These are phyloP conservation scores for Lojkania enalia DNA, from an alignment of 2,329 filamentous ascomycete species.

Conservation along the genomic window DNA sequence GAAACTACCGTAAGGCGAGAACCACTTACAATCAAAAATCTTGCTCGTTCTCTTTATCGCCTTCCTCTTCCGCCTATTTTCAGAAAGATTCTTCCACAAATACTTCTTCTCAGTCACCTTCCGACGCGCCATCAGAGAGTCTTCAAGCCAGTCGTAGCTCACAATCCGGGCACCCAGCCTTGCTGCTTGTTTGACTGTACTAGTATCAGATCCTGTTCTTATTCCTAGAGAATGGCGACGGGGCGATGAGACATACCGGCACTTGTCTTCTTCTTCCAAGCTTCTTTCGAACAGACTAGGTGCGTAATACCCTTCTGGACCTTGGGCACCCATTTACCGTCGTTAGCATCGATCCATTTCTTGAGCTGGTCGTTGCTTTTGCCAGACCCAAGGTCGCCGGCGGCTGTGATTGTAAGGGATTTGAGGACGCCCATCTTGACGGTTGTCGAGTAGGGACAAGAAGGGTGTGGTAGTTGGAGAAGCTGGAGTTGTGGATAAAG, in stretches of 20 bases:
- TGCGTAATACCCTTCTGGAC: conserved; percentile 68
- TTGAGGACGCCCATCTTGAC: conserved; percentile 52
- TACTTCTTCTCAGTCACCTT: conserved; percentile 42
- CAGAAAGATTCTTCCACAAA: conserved; percentile 29
- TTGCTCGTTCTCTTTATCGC: conserved; percentile 29
- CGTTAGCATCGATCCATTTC: conserved; percentile 66
- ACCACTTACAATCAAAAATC: conserved; percentile 29
- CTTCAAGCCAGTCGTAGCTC: conserved; percentile 53
- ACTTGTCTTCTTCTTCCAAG: conserved; percentile 58
- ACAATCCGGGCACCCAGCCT: conserved; percentile 39
- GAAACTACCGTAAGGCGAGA: not conserved
- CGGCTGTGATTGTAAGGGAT: conserved; percentile 58
- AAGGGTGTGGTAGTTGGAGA: not conserved
- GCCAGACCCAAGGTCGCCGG: conserved; percentile 59
- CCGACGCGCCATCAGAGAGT: conserved; percentile 47
- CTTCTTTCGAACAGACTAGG: conserved; percentile 66
- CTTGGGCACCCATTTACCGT: conserved; percentile 59
- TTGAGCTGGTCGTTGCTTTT: conserved; percentile 57
- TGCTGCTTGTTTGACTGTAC: conserved; percentile 24
- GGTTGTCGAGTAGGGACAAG: not conserved
- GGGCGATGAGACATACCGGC: conserved; percentile 42
- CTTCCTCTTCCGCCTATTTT: conserved; percentile 39
- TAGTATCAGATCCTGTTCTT: too few species aligned
- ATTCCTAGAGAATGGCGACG: too few species aligned
- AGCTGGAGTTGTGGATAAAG: not conserved